Evolutionary conservation across 306 rosid species (phyloP).

Genomic region (Malus asiatica): DNA sequence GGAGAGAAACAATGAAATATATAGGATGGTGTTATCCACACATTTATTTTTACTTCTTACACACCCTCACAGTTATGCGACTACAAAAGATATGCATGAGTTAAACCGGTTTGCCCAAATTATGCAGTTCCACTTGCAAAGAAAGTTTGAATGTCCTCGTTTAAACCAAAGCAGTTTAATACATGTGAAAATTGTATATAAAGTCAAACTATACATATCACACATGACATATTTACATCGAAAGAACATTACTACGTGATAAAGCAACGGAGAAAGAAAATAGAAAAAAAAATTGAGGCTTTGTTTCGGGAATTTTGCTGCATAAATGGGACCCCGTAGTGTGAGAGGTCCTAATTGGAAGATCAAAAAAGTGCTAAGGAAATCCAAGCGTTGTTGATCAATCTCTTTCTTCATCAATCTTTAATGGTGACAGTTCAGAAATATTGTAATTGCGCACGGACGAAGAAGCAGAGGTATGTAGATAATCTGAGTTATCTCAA

Average conservation of each 20-base stretch:
- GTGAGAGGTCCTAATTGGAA: slow-evolving; percentile 8
- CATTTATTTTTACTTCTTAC: no score
- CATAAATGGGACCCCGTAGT: not conserved
- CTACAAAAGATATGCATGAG: not conserved
- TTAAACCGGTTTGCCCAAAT: not conserved
- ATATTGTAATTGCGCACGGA: not conserved
- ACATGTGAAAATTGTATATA: not conserved
- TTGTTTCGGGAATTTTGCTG: not conserved
- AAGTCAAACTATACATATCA: not conserved
- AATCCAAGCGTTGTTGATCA: slow-evolving; percentile 18
- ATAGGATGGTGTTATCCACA: no score
- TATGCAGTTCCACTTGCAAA: not conserved
- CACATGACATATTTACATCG: not conserved
- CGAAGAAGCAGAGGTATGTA: not conserved
- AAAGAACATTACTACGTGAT: not conserved
- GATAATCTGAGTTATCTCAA: not conserved
- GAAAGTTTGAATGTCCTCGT: not conserved
- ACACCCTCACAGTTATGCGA: not conserved
- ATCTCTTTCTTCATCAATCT: slow-evolving; percentile 27
- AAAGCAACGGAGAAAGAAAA: not conserved
- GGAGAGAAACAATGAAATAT: no score
- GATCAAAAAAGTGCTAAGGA: slow-evolving; percentile 20
- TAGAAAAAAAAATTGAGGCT: not conserved
- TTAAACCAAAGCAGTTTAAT: not conserved
- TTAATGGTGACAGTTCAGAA: not conserved